Conservation (phyloP, 106 monocot genomes). For the Allium sativum region DNA sequence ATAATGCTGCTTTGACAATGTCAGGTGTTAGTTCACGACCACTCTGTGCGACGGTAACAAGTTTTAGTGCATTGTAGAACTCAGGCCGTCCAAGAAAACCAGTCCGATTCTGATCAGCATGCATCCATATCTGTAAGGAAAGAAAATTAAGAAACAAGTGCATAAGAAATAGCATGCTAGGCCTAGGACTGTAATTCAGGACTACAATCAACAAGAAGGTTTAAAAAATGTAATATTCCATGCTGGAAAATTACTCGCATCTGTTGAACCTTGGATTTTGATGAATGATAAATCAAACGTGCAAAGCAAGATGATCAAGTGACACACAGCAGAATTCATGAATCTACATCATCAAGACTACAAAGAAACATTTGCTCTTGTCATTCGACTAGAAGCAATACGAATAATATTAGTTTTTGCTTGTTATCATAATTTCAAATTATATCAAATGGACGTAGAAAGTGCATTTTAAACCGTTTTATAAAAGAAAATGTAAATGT, state of each 20-base stretch:
- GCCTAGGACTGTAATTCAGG: neutral
- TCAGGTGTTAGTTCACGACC: slow-evolving; percentile 64
- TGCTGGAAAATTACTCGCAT: neutral
- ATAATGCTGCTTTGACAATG: slow-evolving; percentile 75
- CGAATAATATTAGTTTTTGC: too few relatives aligned
- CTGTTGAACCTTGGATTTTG: too few relatives aligned
- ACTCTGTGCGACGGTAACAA: slow-evolving; percentile 86
- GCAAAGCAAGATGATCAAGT: too few relatives aligned
- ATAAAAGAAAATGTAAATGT: too few relatives aligned
- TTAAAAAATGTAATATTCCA: neutral
- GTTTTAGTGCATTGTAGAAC: slow-evolving; percentile 73
- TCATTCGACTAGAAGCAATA: too few relatives aligned
- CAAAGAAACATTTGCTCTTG: too few relatives aligned
- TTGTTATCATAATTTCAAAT: too few relatives aligned
- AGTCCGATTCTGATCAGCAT: slow-evolving; percentile 56
- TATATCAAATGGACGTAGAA: too few relatives aligned
- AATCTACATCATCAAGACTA: too few relatives aligned
- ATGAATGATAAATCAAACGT: too few relatives aligned
- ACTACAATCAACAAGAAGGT: neutral
- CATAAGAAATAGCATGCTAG: neutral
- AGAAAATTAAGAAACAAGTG: slow-evolving; percentile 8
- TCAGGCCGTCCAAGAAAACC: slow-evolving; percentile 73
- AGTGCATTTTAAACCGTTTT: too few relatives aligned
- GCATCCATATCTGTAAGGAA: slow-evolving; percentile 76
- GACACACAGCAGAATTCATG: too few relatives aligned